Percentiles rank a stretch among this genome's conserved stretches.
phyloP scores from a whole-genome alignment of 495 filamentous ascomycete genomes.

The Podospora pseudoanserina region DNA sequence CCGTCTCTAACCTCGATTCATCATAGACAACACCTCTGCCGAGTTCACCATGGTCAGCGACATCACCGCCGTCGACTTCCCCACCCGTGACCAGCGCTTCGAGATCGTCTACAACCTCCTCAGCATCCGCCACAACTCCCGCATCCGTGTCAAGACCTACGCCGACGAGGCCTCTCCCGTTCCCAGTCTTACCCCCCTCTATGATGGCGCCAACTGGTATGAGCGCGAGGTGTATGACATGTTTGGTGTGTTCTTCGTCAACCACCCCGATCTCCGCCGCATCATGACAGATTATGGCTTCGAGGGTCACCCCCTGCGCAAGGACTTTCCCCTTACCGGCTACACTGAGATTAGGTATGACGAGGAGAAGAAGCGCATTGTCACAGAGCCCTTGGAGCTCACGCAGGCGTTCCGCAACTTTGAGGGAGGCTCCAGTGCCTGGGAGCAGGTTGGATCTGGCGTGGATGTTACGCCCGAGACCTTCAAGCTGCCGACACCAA shows the following conservation, averaged over 20 bases:
- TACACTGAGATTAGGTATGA: slow-evolving; percentile 98
- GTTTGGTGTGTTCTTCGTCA: slow-evolving; percentile 94
- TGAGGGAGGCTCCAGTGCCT: slow-evolving; percentile 73
- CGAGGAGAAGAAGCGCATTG: slow-evolving; percentile 99
- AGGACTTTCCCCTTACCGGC: slow-evolving; percentile 96
- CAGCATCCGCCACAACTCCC: slow-evolving; percentile 90
- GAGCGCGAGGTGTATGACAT: slow-evolving; percentile 97
- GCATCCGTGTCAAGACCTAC: slow-evolving; percentile 98
- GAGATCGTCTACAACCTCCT: slow-evolving; percentile 98
- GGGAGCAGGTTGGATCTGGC: slow-evolving; percentile 90
- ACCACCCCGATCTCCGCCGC: slow-evolving; percentile 91
- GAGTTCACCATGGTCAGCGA: slow-evolving; percentile 92
- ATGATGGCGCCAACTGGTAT: slow-evolving; percentile 97
- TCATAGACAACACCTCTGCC: slow-evolving; percentile 78
- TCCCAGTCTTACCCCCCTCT: slow-evolving; percentile 78
- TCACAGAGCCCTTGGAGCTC: slow-evolving; percentile 93
- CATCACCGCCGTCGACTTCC: slow-evolving; percentile 94
- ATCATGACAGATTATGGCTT: slow-evolving; percentile 99
- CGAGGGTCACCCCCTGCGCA: slow-evolving; percentile 93
- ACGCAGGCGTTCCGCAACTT: slow-evolving; percentile 99
- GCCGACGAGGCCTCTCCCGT: slow-evolving; percentile 95
- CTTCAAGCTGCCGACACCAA: slow-evolving; percentile 92
- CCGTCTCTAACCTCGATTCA: slow-evolving; percentile 1
- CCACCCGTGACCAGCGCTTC: slow-evolving; percentile 88
- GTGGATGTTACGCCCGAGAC: slow-evolving; percentile 75